Percentiles rank a stretch among this genome's conserved stretches.
These are phyloP conservation scores for Olyra latifolia DNA, from an alignment of 176 grass and related monocot genomes.

Conservation along the genomic window DNA sequence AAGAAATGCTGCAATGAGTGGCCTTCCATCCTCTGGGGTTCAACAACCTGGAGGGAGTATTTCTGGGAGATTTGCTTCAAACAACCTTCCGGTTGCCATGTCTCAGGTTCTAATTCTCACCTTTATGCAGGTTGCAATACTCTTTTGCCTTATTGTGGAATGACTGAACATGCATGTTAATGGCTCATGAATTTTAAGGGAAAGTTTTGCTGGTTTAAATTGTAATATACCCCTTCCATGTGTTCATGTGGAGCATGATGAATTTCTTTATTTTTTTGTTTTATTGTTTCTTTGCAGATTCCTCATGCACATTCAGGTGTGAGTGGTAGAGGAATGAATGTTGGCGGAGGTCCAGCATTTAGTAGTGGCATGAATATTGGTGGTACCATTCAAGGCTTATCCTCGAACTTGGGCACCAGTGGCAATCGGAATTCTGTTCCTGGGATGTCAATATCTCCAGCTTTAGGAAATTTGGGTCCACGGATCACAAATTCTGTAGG, in stretches of 20 bases:
- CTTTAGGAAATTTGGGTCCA: conserved; percentile 75
- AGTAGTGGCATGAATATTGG: conserved; percentile 79
- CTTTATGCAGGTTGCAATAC: not conserved
- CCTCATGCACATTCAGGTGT: conserved; percentile 82
- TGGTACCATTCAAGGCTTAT: conserved; percentile 79
- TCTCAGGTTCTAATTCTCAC: conserved; percentile 72
- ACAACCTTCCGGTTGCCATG: conserved; percentile 80
- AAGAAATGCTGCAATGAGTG: conserved; percentile 78
- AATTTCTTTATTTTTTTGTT: conserved; percentile 34
- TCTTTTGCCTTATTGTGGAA: conserved; percentile 11
- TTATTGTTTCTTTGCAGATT: conserved; percentile 53
- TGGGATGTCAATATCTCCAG: conserved; percentile 68
- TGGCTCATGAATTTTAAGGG: conserved; percentile 1
- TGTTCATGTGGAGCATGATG: conserved; percentile 28
- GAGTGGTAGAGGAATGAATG: conserved; percentile 71
- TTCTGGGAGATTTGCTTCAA: conserved; percentile 79
- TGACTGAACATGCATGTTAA: conserved; percentile 14
- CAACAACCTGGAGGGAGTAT: conserved; percentile 86
- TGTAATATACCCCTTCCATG: not conserved
- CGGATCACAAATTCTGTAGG: conserved; percentile 67
- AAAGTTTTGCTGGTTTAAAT: conserved; percentile 26
- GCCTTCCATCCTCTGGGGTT: conserved; percentile 79
- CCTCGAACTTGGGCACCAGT: conserved; percentile 60
- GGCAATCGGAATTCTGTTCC: conserved; percentile 78
- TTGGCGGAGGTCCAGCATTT: conserved; percentile 72